Conservation (phyloP, 1,284 basidiomycete species). For the Ustilago sp. region DNA sequence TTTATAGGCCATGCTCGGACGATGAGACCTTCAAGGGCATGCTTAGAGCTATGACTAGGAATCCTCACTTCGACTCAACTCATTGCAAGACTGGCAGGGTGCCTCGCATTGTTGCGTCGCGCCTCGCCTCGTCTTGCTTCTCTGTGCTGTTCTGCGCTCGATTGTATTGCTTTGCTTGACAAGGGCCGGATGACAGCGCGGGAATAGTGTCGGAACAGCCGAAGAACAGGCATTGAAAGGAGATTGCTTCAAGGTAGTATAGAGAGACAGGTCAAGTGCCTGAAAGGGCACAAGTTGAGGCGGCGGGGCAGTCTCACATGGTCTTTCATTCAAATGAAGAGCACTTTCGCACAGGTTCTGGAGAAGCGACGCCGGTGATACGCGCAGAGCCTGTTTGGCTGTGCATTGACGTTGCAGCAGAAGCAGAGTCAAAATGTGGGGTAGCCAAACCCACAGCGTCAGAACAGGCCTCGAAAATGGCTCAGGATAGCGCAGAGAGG, state of each 20-base stretch:
- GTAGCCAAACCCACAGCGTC: constrained; percentile 3
- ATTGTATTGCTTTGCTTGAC: neutral
- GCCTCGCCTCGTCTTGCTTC: neutral
- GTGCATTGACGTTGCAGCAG: constrained; percentile 18
- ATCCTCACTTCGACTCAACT: neutral
- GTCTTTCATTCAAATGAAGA: neutral
- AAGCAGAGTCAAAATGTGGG: constrained; percentile 8
- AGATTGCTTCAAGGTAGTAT: neutral
- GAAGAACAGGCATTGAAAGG: neutral
- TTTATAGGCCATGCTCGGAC: constrained; percentile 27
- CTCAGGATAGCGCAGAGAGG: constrained; percentile 7
- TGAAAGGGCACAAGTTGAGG: neutral
- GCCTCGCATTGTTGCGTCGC: constrained; percentile 5
- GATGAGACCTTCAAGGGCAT: constrained; percentile 8
- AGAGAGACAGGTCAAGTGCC: neutral
- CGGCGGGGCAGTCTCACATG: neutral
- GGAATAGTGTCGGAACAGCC: constrained; percentile 5
- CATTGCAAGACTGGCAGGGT: constrained; percentile 18
- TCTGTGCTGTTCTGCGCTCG: neutral
- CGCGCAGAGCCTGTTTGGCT: constrained; percentile 11
- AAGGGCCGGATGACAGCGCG: neutral
- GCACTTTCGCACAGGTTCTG: neutral
- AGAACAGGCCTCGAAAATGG: constrained; percentile 7
- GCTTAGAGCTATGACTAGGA: constrained; percentile 18
- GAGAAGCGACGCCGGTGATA: constrained; percentile 7